A percentile compares a stretch with the other conserved stretches of the same genome.
Evolutionary conservation across 2,329 filamentous ascomycete genomes (phyloP).

Genomic region (Lachnum nothofagi): DNA sequence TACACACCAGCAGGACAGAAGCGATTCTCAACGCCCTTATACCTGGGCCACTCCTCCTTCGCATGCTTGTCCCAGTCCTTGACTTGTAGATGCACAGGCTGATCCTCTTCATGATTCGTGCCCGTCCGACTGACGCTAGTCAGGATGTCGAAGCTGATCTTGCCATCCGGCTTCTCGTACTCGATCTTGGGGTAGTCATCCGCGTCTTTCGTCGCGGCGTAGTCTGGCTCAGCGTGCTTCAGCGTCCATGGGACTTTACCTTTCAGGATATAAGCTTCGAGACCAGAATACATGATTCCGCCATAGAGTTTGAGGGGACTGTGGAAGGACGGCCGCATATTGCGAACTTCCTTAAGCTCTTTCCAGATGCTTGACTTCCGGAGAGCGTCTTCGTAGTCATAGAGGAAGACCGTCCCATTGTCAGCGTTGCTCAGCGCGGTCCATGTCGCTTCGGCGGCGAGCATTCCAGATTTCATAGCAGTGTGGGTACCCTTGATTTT

Average conservation of each 20-base stretch:
- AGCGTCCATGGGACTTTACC: constrained; percentile 89
- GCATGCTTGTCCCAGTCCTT: constrained; percentile 92
- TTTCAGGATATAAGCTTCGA: constrained; percentile 83
- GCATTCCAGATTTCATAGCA: constrained; percentile 94
- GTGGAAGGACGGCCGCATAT: constrained; percentile 96
- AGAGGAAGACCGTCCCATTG: constrained; percentile 77
- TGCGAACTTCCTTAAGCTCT: constrained; percentile 89
- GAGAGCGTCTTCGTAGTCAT: constrained; percentile 86
- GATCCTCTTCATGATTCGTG: constrained; percentile 97
- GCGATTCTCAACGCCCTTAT: constrained; percentile 88
- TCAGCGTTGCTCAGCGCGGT: constrained; percentile 59
- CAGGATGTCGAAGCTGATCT: constrained; percentile 92
- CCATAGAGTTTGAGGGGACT: constrained; percentile 80
- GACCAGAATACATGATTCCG: constrained; percentile 83
- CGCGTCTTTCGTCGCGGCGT: constrained; percentile 72
- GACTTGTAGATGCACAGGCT: constrained; percentile 93
- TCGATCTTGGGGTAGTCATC: constrained; percentile 82
- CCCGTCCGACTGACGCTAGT: constrained; percentile 93
- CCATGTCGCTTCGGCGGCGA: constrained; percentile 88
- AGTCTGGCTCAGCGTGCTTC: constrained; percentile 73
- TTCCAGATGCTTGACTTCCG: constrained; percentile 86
- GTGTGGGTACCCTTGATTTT: constrained; percentile 99
- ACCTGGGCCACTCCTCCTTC: constrained; percentile 74
- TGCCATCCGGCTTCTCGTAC: constrained; percentile 93
- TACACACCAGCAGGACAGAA: constrained; percentile 98